Percentiles rank a stretch among this genome's conserved stretches.
Evolutionary conservation across 345 rosid genomes (phyloP).

Genomic region (Brassica carinata): DNA sequence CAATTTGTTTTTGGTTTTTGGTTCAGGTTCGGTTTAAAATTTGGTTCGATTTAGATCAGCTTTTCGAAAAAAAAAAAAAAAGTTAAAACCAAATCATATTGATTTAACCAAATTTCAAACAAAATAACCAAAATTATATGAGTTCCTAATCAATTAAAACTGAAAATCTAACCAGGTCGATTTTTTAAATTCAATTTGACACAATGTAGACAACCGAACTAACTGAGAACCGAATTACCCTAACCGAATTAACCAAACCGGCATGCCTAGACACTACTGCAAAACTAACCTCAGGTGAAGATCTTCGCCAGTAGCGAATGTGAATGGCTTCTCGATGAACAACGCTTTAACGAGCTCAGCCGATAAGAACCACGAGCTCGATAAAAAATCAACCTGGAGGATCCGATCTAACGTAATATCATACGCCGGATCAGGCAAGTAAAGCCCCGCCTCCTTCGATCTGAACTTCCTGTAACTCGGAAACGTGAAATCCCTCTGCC

Average conservation of each 20-base stretch:
- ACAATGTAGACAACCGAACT: not conserved
- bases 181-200: not conserved
- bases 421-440: conserved; percentile 97
- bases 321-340: conserved; percentile 85
- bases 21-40: not conserved
- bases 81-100: no score
- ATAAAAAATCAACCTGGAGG: conserved; percentile 95
- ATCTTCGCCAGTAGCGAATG: conserved; percentile 96
- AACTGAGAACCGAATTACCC: not conserved
- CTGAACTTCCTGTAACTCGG: conserved; percentile 92
- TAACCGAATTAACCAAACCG: not conserved
- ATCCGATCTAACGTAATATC: conserved; percentile 73
- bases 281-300: conserved; percentile 78
- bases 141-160: no score
- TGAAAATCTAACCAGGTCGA: no score
- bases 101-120: no score
- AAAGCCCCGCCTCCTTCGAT: conserved; percentile 94
- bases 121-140: no score
- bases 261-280: not conserved
- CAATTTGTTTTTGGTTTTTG: not conserved
- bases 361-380: conserved; percentile 95
- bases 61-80: no score
- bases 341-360: conserved; percentile 92
- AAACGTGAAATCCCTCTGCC: conserved; percentile 92
- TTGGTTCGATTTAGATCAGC: no score